Conservation (phyloP, 805 yeast genomes). For the Sugiyamaella marilandica region DNA sequence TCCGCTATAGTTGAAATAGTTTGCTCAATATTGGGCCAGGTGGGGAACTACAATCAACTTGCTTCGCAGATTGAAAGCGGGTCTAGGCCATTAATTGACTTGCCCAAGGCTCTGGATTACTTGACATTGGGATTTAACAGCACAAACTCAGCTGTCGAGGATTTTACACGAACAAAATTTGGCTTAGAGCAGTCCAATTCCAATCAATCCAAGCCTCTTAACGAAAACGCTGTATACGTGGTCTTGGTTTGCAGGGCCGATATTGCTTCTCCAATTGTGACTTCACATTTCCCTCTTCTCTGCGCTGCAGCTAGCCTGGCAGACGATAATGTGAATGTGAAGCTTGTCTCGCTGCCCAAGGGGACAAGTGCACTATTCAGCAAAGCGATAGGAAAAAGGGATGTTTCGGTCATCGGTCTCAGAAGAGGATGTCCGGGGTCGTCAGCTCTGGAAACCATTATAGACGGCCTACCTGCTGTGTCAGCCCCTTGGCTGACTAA, state of each 20-base stretch:
- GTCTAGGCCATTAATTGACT: slow-evolving; percentile 2
- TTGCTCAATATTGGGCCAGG: slow-evolving; percentile 9
- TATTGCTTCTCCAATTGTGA: slow-evolving; percentile 13
- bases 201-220: background rate
- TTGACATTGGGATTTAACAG: slow-evolving; percentile 22
- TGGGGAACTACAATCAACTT: slow-evolving; percentile 6
- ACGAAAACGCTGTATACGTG: slow-evolving; percentile 5
- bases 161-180: slow-evolving; percentile 3
- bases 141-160: slow-evolving; percentile 20
- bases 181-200: background rate
- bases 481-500: slow-evolving; percentile 13
- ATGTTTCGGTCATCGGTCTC: slow-evolving; percentile 4
- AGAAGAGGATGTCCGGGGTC: slow-evolving; percentile 5
- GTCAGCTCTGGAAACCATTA: background rate
- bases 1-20: slow-evolving; percentile 9
- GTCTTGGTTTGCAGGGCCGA: slow-evolving; percentile 22
- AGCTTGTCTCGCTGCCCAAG: slow-evolving; percentile 18
- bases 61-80: background rate
- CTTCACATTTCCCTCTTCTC: slow-evolving; percentile 19
- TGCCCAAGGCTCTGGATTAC: slow-evolving; percentile 7
- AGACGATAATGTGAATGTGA: slow-evolving; percentile 5
- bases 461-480: slow-evolving; percentile 2
- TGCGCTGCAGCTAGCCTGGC: slow-evolving; percentile 16
- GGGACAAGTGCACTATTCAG: slow-evolving; percentile 16
- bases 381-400: background rate